Evolutionary conservation across 768 basidiomycete species (phyloP), one percentile per base, ranked within the genome.

Genomic region (Solioccasus polychromus): DNA sequence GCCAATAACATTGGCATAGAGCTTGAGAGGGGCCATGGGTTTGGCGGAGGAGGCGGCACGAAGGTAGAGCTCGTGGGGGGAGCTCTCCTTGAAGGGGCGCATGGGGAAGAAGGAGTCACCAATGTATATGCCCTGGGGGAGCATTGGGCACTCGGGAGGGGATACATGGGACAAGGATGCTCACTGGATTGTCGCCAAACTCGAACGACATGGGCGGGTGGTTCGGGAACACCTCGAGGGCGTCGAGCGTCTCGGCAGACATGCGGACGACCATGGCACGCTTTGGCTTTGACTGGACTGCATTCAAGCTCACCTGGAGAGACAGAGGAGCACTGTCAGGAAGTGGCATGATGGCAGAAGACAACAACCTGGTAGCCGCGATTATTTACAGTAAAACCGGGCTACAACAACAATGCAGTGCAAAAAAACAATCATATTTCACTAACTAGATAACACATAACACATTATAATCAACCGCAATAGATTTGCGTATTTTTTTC

Each of bases 261-360:
- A 90, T 74, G 45, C 85, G 82, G 31, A 90, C 76, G 39, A 90
- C 70, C 79, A 88, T 82, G 38, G 87, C 88, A 20, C 76, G 75
- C 70, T 86, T 88, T 11, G 80, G 80, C 48, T 76, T 79, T 4
- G 82, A 73, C 26, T 79, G 77, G 26, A 74, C 59, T 0, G 76
- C 69, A 49, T 77, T 69, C 1, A 79, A 71, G 54, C 75, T 72
- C 25, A 80, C 78, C 34, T 81, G 75, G 34, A 90, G 73, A 8
- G 82, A 71, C 35, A 88, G 73, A 9, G 73, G 68, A 2, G 70
- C 68, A 54, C 73, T 69, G 31, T 63, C 57, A 0, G 88, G 84
- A 20, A 90, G 76, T 7, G 85, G 85, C 87, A 90, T 90, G 52
- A 44, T 65, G 54, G n/a, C 0, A 15, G 10, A 1, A 17, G 5